Base-by-base conservation (phyloP, 768 basidiomycete genomes). In the Austroboletus festivus region DNA sequence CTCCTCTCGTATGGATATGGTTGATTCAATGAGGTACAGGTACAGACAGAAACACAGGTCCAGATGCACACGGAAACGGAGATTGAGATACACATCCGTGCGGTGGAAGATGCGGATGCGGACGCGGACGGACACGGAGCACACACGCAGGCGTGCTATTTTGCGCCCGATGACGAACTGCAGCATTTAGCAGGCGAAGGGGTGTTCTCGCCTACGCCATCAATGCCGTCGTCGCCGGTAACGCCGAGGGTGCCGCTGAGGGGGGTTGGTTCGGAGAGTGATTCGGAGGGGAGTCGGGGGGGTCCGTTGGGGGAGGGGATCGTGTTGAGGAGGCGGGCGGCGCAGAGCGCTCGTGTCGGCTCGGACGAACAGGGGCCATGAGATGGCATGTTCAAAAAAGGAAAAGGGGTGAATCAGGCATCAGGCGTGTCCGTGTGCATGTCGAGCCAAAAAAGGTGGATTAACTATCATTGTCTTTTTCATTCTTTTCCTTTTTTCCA, bases 191-290 rank as follows among this genome's bases (percentile, higher is more conserved):
- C 85, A 1, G 87, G 86, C 12, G 86, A 83, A 23, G 85, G 80
- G 28, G 75, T 84, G 28, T 84, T 89, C 58, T 89, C 86, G 7
- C 88, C 88, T 42, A 81, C 79, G 35, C 74, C 74, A 18, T 86
- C 85, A 23, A 70, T 72, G 54, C 81, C 88, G 5, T 71, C 84
- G 23, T 88, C 86, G 33, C 87, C 87, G 1, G 75, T 75, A 15
- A 63, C 77, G 12, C 75, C 70, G 41, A 74, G 78, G 8, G 64
- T 63, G 47, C 39, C 59, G 26, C 47, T 67, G 57, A 56, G 31
- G 23, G 54, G 42, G 52, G 24, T 53, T 1, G 18, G 7, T 13
- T 5, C 15, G 11, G 42, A 50, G 45, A 15, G 38, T 26, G 54
- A 61, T 8, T 33, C 31, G 15, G 35, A 19, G 21, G 35, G 53